These are phyloP conservation scores for Tricholoma saponaceum DNA, from an alignment of 768 basidiomycete species.

Conservation along the genomic window DNA sequence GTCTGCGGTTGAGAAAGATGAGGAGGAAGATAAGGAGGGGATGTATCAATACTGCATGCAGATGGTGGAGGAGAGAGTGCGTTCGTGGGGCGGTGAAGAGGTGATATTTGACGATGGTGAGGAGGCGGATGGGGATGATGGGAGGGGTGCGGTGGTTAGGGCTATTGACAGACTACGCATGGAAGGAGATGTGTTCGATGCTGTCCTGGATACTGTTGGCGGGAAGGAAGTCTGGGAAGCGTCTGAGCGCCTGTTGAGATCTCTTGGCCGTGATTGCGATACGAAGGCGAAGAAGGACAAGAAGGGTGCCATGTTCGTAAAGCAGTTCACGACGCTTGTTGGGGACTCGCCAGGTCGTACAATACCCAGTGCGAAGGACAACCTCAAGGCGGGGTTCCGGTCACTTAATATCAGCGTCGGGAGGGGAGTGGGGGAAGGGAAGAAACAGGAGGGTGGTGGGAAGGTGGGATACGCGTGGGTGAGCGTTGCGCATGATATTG, in stretches of 20 bases:
- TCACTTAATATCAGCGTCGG: constrained; percentile 40
- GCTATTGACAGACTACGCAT: constrained; percentile 48
- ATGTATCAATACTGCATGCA: constrained; percentile 40
- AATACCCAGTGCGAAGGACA: constrained; percentile 67
- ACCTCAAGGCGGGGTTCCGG: constrained; percentile 69
- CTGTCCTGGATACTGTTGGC: constrained; percentile 79
- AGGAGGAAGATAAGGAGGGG: constrained; percentile 23
- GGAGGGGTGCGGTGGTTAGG: constrained; percentile 42
- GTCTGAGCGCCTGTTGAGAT: constrained; percentile 55
- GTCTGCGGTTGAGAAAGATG: background rate
- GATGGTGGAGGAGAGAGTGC: constrained; percentile 48
- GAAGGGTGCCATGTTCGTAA: constrained; percentile 22
- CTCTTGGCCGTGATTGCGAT: constrained; percentile 6
- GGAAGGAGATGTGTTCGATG: constrained; percentile 68
- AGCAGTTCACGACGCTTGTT: constrained; percentile 77
- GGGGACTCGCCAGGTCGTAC: constrained; percentile 64
- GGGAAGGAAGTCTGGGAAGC: constrained; percentile 79
- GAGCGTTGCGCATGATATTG: constrained; percentile 74
- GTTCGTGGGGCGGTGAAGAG: constrained; percentile 73
- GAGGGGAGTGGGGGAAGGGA: constrained; percentile 8
- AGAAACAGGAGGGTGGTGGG: constrained; percentile 27
- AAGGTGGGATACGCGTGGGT: constrained; percentile 80
- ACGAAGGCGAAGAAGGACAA: constrained; percentile 15
- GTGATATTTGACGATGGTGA: constrained; percentile 65
- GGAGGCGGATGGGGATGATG: constrained; percentile 29